Base-by-base conservation (phyloP, 257 asterid species). In the Solanum boliviense region DNA sequence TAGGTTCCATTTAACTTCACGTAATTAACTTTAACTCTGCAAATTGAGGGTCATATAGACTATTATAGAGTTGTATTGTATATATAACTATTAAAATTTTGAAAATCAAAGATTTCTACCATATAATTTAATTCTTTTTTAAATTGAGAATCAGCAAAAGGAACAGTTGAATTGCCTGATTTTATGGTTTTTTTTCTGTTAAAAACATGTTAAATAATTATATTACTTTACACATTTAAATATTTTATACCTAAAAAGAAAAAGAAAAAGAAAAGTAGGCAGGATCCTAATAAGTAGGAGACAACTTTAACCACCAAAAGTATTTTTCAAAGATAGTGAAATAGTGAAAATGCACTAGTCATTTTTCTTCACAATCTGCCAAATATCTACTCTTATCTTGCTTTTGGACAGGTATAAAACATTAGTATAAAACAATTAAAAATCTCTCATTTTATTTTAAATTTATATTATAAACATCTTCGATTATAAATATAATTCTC, bases 371-470 rank as follows among this genome's bases (percentile, higher is more conserved):
- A 79, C 16, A 44, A 67, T 62, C 81, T 23, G 46, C 76, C 62
- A 84, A 86, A 86, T 46, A 62, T 65, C 36, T 65, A 74, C 29
- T 27, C 86, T 82, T 86, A 86, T 88, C 79, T 83, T 71, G 56
- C 86, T 76, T 44, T 88, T 68, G 5, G 84, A 83, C 85, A 82
- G 70, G 39, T 72, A 82, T 46, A 82, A 62, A 86, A 34, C 79
- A 60, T 20, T 12, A 44, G 38, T 48, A 48, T 48, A 87, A 38
- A 52, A 81, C 21, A 75, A 36, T 23, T 1, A 3, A 78, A 78
- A 1, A 73, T 18, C 21, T 75, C 20, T 7, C 32, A 35, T 75
- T 74, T 21, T 23, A 75, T 9, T 10, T 36, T 23, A 23, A 75
- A 5, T 35, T 20, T 73, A 35, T 27, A 15, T 16, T 29, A 29